Conservation (phyloP, 2,329 filamentous ascomycete species). For the Blumeriella jaapii region DNA sequence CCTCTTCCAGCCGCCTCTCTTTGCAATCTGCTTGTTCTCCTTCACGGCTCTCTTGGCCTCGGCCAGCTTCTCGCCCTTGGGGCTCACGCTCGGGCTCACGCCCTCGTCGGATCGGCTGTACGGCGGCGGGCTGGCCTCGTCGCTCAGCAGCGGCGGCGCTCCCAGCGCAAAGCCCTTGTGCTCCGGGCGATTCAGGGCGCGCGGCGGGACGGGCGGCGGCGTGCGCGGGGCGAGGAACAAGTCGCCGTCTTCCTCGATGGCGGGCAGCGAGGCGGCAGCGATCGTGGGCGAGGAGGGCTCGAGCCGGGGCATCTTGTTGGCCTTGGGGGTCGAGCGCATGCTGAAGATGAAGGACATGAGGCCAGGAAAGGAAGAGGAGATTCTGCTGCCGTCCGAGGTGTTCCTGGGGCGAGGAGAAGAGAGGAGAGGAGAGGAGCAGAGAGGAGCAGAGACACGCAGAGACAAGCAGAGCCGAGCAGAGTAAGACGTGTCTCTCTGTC, state of each 20-base stretch:
- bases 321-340: constrained; percentile 11
- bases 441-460: too few species aligned
- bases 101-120: constrained; percentile 13
- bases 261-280: constrained; percentile 11
- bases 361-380: too few species aligned
- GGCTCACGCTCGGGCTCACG: constrained; percentile 3
- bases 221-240: constrained; percentile 6
- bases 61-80: constrained; percentile 16
- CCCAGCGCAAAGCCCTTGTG: constrained; percentile 13
- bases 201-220: constrained; percentile 16
- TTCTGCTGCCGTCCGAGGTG: too few species aligned
- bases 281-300: constrained; percentile 7
- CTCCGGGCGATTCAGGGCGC: constrained; percentile 15
- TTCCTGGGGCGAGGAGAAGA: too few species aligned
- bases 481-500: too few species aligned
- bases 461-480: too few species aligned
- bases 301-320: constrained; percentile 10
- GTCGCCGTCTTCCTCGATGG: constrained; percentile 15
- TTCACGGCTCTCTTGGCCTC: constrained; percentile 12
- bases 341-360: constrained; percentile 19
- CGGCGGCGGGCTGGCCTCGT: constrained; percentile 18
- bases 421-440: too few species aligned
- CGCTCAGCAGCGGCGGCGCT: constrained; percentile 7
- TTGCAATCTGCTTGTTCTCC: constrained; percentile 23
- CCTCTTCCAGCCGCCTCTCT: constrained; percentile 26